Evolutionary conservation across 2,329 filamentous ascomycete genomes (phyloP).

Genomic region (Hymenoscyphus infarciens): DNA sequence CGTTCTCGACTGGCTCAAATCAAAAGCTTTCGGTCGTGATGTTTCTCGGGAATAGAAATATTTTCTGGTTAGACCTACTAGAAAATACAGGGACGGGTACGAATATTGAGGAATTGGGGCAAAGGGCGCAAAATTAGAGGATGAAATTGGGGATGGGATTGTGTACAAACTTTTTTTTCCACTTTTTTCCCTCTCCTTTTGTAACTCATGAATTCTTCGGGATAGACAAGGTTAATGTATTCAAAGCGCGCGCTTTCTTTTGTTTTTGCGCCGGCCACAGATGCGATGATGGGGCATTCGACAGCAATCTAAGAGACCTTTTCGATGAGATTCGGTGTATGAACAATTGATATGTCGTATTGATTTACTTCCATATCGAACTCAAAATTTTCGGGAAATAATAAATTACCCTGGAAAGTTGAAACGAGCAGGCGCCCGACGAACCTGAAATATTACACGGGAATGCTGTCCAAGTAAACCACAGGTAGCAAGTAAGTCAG

Average conservation of each 20-base stretch:
- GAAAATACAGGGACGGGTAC: not conserved
- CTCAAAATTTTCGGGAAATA: no score
- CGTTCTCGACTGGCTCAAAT: constrained; percentile 92
- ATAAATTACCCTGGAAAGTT: no score
- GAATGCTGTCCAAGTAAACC: no score
- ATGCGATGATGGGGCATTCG: not conserved
- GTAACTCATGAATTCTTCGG: not conserved
- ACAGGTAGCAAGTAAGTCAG: no score
- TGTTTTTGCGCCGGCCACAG: not conserved
- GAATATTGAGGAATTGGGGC: not conserved
- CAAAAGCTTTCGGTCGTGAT: constrained; percentile 93
- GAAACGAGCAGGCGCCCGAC: no score
- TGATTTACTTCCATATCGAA: no score
- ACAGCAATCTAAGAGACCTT: not conserved
- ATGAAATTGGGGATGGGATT: not conserved
- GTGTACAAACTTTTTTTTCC: not conserved
- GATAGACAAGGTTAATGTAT: constrained; percentile 1
- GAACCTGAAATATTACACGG: no score
- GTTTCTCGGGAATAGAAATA: constrained; percentile 71
- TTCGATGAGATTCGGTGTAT: no score
- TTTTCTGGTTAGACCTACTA: not conserved
- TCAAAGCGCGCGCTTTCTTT: not conserved
- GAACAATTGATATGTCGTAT: no score
- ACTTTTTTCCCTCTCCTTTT: not conserved
- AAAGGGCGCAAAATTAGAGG: constrained; percentile 2